Base-by-base conservation (phyloP, 345 rosid species). In the Dipteronia dyeriana region DNA sequence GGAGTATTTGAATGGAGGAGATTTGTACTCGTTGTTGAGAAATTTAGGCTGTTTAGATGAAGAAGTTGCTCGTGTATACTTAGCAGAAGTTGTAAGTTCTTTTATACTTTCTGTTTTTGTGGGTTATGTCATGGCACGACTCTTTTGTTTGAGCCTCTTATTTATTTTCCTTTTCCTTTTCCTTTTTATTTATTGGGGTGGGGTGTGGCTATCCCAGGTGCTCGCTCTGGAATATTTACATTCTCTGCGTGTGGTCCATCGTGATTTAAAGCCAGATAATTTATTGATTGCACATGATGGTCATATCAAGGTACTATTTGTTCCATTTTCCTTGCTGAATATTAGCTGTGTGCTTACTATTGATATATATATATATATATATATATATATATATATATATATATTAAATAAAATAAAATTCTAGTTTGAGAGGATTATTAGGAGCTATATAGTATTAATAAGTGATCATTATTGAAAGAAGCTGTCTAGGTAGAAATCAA, bases 1-100 rank as follows among this genome's bases (percentile, higher is more conserved):
- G 99, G 99, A 97, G 91, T 97, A 97, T 84, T 81, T 97, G 84
- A 97, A 97, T 83, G 99, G 99, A 80, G 99, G 99, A 45, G 99
- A 97, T 84, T 75, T 97, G 68, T 97, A 94, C 88, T 97, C 99
- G 22, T 82, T 97, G 82, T 81, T 97, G 88, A 90, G 99, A 84
- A 97, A 97, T 84, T 80, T 97, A 77, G 98, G 99, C 84, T 97
- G 98, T 91, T 86, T 97, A 84, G 94, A 94, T 71, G 99, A 97
- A 90, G 98, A 88, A 74, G 93, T 97, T 87, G 97, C 97, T 78
- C 97, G 99, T 62, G 93, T 97, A 69, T 97, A 97, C 84, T 89
- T 97, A 43, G 99, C 99, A 9, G 99, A 97, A 94, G 97, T 97
- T 74, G 99, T 97, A 91, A 90, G 97, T 87, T 71, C 71, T 38